These are phyloP conservation scores for Actinidia chinensis DNA, from an alignment of 179 eudicot species.

Conservation along the genomic window DNA sequence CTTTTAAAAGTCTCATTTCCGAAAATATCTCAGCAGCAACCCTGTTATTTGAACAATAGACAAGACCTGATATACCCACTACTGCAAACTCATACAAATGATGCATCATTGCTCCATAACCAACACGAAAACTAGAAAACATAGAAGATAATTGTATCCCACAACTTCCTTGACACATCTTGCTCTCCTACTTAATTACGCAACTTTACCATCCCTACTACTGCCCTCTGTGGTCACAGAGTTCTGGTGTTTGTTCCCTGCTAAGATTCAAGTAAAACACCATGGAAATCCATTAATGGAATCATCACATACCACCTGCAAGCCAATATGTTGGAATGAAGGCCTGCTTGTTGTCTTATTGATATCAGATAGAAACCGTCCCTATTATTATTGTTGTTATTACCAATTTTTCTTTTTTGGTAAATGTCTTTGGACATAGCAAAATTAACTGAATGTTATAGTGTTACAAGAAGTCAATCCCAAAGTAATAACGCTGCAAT, in stretches of 20 bases:
- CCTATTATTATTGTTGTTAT: too few relatives aligned
- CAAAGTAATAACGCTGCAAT: background rate
- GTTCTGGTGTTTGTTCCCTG: background rate
- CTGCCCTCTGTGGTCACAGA: background rate
- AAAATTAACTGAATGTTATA: background rate
- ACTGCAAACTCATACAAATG: background rate
- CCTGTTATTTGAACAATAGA: background rate
- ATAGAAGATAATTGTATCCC: background rate
- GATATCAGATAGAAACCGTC: too few relatives aligned
- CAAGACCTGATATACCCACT: background rate
- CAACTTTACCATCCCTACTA: background rate
- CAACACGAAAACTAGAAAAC: background rate
- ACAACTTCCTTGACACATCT: background rate
- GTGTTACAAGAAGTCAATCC: background rate
- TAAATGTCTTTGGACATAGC: background rate
- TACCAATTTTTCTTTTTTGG: too few relatives aligned
- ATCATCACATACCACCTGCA: background rate
- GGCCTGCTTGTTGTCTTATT: background rate
- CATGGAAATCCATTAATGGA: background rate
- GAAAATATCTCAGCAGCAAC: background rate
- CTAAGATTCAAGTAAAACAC: background rate
- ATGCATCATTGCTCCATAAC: background rate
- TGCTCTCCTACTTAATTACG: background rate
- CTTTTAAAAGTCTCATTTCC: background rate
- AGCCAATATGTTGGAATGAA: background rate